Evolutionary conservation across 2,329 filamentous ascomycete species (phyloP), one percentile per base, ranked within the genome.

Genomic region (Chrysoporthe puriensis): DNA sequence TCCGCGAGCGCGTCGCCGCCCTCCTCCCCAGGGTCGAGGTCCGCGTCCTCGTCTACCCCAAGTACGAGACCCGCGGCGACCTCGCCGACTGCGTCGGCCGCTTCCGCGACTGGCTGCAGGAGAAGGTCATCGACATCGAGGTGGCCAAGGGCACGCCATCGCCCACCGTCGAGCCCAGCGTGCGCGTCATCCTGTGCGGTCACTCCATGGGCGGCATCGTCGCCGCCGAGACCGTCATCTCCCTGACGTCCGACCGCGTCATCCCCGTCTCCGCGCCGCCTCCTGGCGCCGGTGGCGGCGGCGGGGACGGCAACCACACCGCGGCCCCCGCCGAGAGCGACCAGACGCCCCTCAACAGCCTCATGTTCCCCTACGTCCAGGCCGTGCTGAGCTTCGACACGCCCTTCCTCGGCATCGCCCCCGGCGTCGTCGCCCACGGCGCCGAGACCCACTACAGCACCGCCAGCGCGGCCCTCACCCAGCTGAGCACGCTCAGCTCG

Each of bases 141-240:
- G 94, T 97, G 67, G 89, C 86, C 40, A 91, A 92, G 72, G 85
- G 85, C 58, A 95, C 93, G 0, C 87, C 92, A 1, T 94, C 91
- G 5, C 94, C 94, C 0, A 97, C 92, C 0, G 86, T 97, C 71
- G 93, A 96, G 70, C 93, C 94, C 5, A 93, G 91, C 0, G 93
- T 97, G 26, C 90, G 89, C 74, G 91, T 91, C 40, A 85, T 97
- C 59, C 86, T 97, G 18, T 82, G 96, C 67, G 94, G 94, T 34
- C 94, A 97, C 78, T 94, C 91, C 9, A 97, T 91, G 92, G 92
- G 92, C 73, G 96, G 96, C 73, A 97, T 98, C 74, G 94, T 98
- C 59, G 95, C 93, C 13, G 95, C 94, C 44, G 96, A 98, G 76
- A 91, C 93, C 16, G 84, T 95, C 70, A 87, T 97, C 73, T 86